Evolutionary conservation across 2,329 filamentous ascomycete genomes (phyloP), one percentile per base, ranked within the genome.

Genomic region (Talaromyces rugulosus): DNA sequence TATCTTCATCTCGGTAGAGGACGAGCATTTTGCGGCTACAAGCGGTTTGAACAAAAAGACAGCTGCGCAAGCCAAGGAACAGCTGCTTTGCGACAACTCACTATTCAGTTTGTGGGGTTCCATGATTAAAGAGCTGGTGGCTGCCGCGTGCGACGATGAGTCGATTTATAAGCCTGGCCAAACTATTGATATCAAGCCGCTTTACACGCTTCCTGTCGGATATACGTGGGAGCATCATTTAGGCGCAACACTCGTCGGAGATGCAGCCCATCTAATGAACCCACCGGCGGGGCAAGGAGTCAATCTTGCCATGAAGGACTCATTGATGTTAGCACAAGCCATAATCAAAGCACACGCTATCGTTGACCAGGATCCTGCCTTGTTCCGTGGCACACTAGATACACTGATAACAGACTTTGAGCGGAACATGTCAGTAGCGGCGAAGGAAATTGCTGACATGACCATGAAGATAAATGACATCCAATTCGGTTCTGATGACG

Each of bases 261-360:
- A 73, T 61, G 70, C 71, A 9, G 70, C 71, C 3, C 70, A 73
- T 56, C 55, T 72, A 27, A 73, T 72, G 69, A 40, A 40, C 5
- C 63, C 61, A 12, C 71, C 70, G 1, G 69, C 67, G 9, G 71
- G 70, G 3, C 66, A 71, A 40, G 70, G 71, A 2, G 71, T 71
- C 11, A 73, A 73, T 50, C 44, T 51, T 28, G 44, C 56, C 4
- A 66, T 73, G 68, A 63, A 57, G 62, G 71, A 73, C 57, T 62
- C 70, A 1, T 56, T 72, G 4, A 42, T 62, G 34, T 56, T 72
- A 27, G 59, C 66, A 2, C 63, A 62, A 16, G 65, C 63, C 3
- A 67, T 73, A 4, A 61, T 65, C 58, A 54, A 64, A 18, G 64
- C 65, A 6, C 34, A 66, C 16, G 5, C 8, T 4, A 51, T 16